Percentiles rank a stretch among this genome's conserved stretches.
phyloP scores from a whole-genome alignment of 2,329 filamentous ascomycete genomes.

The Pseudopithomyces maydicus region DNA sequence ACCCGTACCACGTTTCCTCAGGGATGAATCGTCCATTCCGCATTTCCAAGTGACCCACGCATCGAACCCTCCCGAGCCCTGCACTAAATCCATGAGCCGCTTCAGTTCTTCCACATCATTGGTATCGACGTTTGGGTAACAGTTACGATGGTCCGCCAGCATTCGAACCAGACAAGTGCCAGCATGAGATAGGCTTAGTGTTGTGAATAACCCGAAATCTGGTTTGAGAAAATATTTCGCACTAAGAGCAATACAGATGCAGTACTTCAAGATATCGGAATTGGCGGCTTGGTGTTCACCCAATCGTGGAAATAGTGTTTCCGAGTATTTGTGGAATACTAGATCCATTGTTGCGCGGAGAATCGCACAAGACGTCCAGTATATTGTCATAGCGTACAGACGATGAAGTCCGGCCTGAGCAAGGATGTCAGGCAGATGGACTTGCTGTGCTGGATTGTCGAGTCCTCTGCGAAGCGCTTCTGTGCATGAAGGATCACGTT shows the following conservation, averaged over 20 bases:
- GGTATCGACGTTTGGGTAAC: neutral
- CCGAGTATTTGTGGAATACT: constrained; percentile 5
- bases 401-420: neutral
- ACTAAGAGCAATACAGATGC: constrained; percentile 11
- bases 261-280: constrained; percentile 7
- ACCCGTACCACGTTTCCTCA: neutral
- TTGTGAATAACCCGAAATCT: neutral
- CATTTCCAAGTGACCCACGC: neutral
- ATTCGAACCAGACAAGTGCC: neutral
- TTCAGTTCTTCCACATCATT: neutral
- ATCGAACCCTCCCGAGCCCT: neutral
- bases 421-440: constrained; percentile 11
- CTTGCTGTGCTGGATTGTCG: constrained; percentile 3
- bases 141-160: neutral
- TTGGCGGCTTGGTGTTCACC: neutral
- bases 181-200: neutral
- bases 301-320: neutral
- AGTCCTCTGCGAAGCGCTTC: neutral
- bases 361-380: constrained; percentile 16
- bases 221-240: constrained; percentile 9
- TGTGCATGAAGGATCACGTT: neutral
- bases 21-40: neutral
- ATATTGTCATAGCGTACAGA: constrained; percentile 14
- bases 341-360: constrained; percentile 6
- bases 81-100: neutral